phyloP scores from a whole-genome alignment of 139 green algal species.

The Micractinium conductrix region DNA sequence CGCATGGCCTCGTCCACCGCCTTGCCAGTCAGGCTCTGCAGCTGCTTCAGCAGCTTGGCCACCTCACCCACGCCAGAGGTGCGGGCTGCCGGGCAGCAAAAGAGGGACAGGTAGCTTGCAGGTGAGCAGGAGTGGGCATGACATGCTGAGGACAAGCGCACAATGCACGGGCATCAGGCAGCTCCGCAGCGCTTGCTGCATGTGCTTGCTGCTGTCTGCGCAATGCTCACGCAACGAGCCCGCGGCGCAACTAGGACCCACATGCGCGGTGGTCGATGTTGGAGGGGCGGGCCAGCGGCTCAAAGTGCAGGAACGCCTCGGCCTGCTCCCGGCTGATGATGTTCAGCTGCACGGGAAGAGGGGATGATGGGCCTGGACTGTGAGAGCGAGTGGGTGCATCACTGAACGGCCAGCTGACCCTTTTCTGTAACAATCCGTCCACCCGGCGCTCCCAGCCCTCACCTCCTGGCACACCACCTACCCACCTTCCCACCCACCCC shows the following conservation, averaged over 20 bases:
- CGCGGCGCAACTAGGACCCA: background rate
- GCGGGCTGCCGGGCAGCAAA: conserved; percentile 5
- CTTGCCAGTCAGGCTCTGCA: conserved; percentile 30
- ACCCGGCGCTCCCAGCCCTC: background rate
- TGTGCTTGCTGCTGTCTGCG: too few species aligned
- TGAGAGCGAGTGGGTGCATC: too few species aligned
- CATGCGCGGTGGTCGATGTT: conserved; percentile 39
- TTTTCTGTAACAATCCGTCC: too few species aligned
- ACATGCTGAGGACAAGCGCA: too few species aligned
- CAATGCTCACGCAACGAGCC: background rate
- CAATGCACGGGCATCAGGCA: too few species aligned
- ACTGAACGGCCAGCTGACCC: too few species aligned
- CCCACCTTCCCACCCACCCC: background rate
- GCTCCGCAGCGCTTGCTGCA: too few species aligned
- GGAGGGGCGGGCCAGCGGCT: conserved; percentile 32
- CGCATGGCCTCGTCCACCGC: conserved; percentile 26
- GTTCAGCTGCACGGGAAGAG: conserved; percentile 48
- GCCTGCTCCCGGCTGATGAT: conserved; percentile 58
- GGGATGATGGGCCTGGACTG: too few species aligned
- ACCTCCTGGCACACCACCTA: background rate
- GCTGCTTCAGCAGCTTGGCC: conserved; percentile 36
- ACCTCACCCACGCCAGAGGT: conserved; percentile 27
- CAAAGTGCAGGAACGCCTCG: conserved; percentile 35
- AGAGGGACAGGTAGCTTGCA: background rate
- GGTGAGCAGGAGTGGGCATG: background rate